phyloP scores from a whole-genome alignment of 1,284 basidiomycete genomes.

The Megacollybia platyphylla region DNA sequence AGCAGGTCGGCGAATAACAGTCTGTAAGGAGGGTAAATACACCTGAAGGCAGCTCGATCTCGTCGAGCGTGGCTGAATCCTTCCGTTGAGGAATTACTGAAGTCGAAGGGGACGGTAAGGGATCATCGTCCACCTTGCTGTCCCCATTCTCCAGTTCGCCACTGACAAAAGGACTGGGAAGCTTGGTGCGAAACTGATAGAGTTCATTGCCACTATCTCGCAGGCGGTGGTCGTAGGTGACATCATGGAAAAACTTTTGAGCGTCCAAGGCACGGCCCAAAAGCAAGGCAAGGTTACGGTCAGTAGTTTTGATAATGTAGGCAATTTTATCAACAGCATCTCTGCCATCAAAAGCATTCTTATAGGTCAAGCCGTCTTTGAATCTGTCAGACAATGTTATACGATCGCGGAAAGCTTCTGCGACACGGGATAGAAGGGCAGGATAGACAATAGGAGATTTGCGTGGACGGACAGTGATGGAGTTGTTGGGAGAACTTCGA shows the following conservation, averaged over 20 bases:
- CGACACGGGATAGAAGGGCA: constrained; percentile 87
- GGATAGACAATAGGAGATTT: constrained; percentile 83
- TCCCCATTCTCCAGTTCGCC: constrained; percentile 45
- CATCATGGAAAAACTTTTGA: constrained; percentile 99
- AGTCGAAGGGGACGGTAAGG: constrained; percentile 25
- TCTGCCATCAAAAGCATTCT: constrained; percentile 91
- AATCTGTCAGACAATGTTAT: constrained; percentile 69
- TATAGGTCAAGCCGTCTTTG: constrained; percentile 95
- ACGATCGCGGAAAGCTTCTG: constrained; percentile 83
- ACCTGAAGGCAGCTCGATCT: constrained; percentile 78
- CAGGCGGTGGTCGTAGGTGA: constrained; percentile 95
- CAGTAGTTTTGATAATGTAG: constrained; percentile 96
- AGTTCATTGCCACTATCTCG: constrained; percentile 84
- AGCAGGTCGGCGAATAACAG: constrained; percentile 98
- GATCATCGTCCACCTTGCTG: constrained; percentile 15
- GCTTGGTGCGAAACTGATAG: constrained; percentile 79
- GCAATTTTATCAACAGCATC: constrained; percentile 95
- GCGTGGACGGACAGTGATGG: constrained; percentile 19
- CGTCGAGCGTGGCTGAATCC: constrained; percentile 38
- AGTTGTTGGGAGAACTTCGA: constrained; percentile 35
- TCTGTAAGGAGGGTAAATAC: constrained; percentile 96
- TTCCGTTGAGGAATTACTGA: constrained; percentile 22
- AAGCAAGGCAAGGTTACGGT: constrained; percentile 89
- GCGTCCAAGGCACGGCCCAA: constrained; percentile 92
- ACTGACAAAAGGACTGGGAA: constrained; percentile 68